Conservation (phyloP, 2,329 filamentous ascomycete species). For the Conoideocrella luteorostrata region DNA sequence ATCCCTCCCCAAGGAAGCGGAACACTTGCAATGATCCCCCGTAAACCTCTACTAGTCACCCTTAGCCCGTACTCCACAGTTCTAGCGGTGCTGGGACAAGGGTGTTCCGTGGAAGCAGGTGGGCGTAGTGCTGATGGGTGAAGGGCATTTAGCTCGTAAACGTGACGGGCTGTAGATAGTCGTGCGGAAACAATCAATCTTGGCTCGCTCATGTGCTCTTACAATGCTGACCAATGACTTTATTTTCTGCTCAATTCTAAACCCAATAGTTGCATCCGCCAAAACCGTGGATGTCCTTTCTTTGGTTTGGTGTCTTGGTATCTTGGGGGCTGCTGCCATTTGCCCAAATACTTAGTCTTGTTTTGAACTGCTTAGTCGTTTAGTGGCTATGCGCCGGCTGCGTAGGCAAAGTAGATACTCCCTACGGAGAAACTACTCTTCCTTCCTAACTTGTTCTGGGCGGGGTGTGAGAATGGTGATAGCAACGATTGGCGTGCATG, state of each 20-base stretch:
- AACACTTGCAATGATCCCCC: neutral
- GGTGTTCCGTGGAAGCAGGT: too few species aligned
- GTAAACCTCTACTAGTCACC: too few species aligned
- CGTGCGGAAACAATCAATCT: neutral
- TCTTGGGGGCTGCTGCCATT: neutral
- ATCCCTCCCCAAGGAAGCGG: too few species aligned
- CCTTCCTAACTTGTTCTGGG: neutral
- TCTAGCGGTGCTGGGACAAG: neutral
- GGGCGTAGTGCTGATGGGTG: neutral
- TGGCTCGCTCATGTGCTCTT: neutral
- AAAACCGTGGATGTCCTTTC: neutral
- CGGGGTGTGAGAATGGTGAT: neutral
- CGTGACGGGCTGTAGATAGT: neutral
- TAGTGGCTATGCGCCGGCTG: conserved; percentile 6
- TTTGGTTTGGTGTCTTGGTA: neutral
- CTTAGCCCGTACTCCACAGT: too few species aligned
- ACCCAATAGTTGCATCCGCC: neutral
- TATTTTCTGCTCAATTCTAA: neutral
- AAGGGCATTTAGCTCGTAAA: neutral
- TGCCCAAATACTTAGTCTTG: neutral
- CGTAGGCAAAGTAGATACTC: neutral
- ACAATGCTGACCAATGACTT: neutral
- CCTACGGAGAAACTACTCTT: neutral
- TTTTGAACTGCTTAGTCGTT: neutral
- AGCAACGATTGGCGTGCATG: neutral